Conservation (phyloP, 495 filamentous ascomycete species). For the Talaromyces stipitatus region DNA sequence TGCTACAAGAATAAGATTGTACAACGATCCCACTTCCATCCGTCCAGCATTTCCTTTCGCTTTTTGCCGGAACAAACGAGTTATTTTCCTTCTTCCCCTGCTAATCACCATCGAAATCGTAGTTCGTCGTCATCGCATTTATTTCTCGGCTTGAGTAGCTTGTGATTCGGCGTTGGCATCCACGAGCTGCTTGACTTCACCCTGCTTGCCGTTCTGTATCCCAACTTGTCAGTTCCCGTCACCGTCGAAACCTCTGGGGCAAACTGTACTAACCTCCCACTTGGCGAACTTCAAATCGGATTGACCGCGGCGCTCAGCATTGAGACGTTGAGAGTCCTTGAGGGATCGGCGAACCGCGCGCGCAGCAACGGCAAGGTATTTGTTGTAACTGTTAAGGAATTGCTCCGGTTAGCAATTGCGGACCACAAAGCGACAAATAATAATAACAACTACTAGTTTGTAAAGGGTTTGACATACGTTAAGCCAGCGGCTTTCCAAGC, state of each 20-base stretch:
- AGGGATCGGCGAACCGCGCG: constrained; percentile 69
- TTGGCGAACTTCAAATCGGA: constrained; percentile 89
- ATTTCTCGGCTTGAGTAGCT: constrained; percentile 40
- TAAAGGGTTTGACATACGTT: constrained; percentile 56
- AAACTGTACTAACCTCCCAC: constrained; percentile 76
- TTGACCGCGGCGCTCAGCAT: constrained; percentile 82
- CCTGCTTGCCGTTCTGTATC: constrained; percentile 91
- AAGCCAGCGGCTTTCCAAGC: constrained; percentile 98
- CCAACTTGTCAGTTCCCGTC: constrained; percentile 1
- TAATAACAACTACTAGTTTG: too few species aligned
- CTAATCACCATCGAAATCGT: neutral
- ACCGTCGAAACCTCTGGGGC: too few species aligned
- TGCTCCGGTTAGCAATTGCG: constrained; percentile 19
- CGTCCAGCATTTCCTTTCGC: constrained; percentile 7
- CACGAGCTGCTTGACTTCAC: constrained; percentile 69
- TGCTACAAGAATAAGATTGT: constrained; percentile 42
- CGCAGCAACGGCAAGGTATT: constrained; percentile 49
- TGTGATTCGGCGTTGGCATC: constrained; percentile 61
- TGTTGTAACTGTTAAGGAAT: constrained; percentile 37
- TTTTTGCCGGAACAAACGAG: neutral
- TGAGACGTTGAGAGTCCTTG: constrained; percentile 82
- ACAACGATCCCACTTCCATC: constrained; percentile 24
- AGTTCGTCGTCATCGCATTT: constrained; percentile 10
- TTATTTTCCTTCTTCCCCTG: constrained; percentile 5
- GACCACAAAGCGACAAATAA: too few species aligned